Conservation (phyloP, 805 yeast species). For the Suhomyces prunicola region DNA sequence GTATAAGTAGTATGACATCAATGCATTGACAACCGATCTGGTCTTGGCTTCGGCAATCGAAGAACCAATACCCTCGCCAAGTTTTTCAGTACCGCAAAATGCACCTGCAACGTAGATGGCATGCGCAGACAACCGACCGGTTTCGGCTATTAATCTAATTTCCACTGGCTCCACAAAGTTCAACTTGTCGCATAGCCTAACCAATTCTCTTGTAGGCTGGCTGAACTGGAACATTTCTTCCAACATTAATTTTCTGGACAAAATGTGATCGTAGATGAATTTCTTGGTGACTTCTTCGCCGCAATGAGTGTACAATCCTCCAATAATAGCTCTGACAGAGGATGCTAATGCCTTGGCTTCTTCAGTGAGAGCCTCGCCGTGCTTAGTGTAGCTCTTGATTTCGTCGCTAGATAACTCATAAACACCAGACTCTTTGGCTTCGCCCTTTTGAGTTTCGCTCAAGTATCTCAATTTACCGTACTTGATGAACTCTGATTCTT, state of each 20-base stretch:
- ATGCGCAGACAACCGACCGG: conserved; percentile 80
- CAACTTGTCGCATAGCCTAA: conserved; percentile 73
- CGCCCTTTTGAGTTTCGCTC: conserved; percentile 25
- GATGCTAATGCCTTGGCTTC: conserved; percentile 54
- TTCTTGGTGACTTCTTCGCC: conserved; percentile 62
- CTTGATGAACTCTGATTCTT: conserved; percentile 63
- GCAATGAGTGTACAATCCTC: conserved; percentile 73
- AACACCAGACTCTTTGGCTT: conserved; percentile 50
- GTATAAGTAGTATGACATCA: conserved; percentile 89
- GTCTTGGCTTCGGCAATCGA: conserved; percentile 88
- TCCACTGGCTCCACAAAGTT: conserved; percentile 71
- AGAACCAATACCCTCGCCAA: conserved; percentile 94
- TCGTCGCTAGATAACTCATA: conserved; percentile 31
- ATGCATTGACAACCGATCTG: conserved; percentile 86
- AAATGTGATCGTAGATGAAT: conserved; percentile 71
- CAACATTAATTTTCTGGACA: conserved; percentile 80
- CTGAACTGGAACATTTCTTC: conserved; percentile 72
- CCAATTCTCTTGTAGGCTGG: conserved; percentile 82
- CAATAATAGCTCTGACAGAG: conserved; percentile 78
- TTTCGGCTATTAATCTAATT: conserved; percentile 77
- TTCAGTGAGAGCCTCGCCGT: conserved; percentile 27
- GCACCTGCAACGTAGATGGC: conserved; percentile 92
- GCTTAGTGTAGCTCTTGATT: conserved; percentile 11
- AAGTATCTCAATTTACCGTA: conserved; percentile 67
- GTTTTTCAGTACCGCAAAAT: conserved; percentile 73